These are phyloP conservation scores for Monosporascus sp. DNA, from an alignment of 2,329 filamentous ascomycete genomes.

Conservation along the genomic window DNA sequence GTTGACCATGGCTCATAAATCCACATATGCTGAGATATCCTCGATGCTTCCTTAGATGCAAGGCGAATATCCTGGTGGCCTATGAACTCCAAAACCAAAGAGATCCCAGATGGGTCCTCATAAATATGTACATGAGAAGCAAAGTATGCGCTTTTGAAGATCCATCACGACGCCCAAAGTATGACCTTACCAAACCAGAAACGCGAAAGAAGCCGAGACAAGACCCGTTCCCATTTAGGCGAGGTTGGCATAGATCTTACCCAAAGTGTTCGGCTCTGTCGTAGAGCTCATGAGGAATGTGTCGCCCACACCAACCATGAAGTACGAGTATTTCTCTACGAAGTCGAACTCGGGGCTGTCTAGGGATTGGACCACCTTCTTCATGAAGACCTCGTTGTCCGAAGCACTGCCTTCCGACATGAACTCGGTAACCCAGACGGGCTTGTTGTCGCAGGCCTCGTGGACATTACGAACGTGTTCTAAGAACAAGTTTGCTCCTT, in stretches of 20 bases:
- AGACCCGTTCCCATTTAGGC: constrained; percentile 12
- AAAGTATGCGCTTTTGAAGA: constrained; percentile 5
- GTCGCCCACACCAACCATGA: constrained; percentile 40
- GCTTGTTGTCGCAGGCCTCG: constrained; percentile 40
- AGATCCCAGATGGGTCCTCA: background rate
- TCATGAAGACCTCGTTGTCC: constrained; percentile 44
- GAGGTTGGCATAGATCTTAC: constrained; percentile 44
- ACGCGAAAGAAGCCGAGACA: constrained; percentile 11
- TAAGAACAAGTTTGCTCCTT: constrained; percentile 47
- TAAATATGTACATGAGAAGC: constrained; percentile 15
- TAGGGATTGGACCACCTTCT: constrained; percentile 41
- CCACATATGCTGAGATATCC: no score
- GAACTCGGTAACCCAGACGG: constrained; percentile 63
- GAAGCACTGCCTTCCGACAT: constrained; percentile 39
- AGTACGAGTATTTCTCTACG: constrained; percentile 54
- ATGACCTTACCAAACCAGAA: constrained; percentile 5
- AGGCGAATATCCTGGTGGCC: background rate
- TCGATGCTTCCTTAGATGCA: no score
- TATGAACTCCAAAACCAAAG: background rate
- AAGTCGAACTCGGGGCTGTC: constrained; percentile 42
- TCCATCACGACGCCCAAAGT: constrained; percentile 10
- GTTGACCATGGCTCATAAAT: no score
- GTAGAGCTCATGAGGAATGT: constrained; percentile 33
- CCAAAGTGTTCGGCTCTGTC: constrained; percentile 38
- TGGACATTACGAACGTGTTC: constrained; percentile 45